Base-by-base conservation (phyloP, 805 yeast genomes). In the Wickerhamomyces silvicola region DNA sequence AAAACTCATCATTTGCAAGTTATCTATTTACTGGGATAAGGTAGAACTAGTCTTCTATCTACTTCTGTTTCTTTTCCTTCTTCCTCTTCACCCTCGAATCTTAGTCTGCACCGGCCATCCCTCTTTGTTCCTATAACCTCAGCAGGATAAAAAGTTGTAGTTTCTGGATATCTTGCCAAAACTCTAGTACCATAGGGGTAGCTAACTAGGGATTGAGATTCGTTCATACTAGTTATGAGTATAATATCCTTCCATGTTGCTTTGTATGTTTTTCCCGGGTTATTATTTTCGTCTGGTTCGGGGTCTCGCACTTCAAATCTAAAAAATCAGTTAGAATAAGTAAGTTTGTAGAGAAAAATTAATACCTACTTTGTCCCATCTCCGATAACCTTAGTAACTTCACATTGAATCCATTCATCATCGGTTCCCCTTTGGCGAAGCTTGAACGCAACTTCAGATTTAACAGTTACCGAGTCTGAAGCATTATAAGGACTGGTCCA, bases 61-160 rank as follows among this genome's bases (percentile, higher is more conserved):
- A 92, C 97, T 48, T 87, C 95, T 0, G 97, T 92, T 53, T 90
- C 96, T 54, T 90, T 92, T 28, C 84, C 88, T 1, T 78, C 94
- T 48, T 92, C 98, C 53, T 92, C 98, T 54, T 92, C 99, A 8
- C 97, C 98, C 44, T 90, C 97, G 50, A 92, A 92, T 48, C 75
- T 74, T 35, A 92, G 64, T 42, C 86, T 62, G 41, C 94, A 90
- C 10, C 69, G 72, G 0, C 88, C 87, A 41, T 81, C 88, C 42
- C 83, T 52, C 39, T 75, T 77, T 28, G 73, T 68, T 0, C 94
- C 88, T 16, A 78, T 78, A 3, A 92, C 97, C 30, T 83, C 84
- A 0, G 98, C 99, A 4, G 94, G 85, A 49, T 92, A 92, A 48
- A 92, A 92, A 0, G 97, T 88, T 0, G 98, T 92, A 0, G 98